These are phyloP conservation scores for Mitragyna speciosa DNA, from an alignment of 257 asterid species.

Conservation along the genomic window DNA sequence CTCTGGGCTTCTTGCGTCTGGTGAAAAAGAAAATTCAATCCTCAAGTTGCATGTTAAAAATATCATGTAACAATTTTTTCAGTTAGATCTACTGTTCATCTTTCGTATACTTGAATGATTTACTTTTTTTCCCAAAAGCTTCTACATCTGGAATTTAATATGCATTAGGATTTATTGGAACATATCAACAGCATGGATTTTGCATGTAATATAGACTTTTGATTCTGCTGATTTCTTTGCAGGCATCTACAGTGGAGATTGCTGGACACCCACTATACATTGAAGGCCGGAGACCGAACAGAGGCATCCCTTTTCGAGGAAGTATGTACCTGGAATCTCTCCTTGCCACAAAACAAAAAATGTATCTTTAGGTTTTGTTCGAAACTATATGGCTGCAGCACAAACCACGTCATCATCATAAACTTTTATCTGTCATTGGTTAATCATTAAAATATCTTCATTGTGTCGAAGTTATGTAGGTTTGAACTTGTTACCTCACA, in stretches of 20 bases:
- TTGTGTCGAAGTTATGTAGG: not conserved
- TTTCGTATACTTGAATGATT: not conserved
- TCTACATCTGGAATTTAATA: not conserved
- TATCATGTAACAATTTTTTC: not conserved
- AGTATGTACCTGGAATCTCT: constrained; percentile 47
- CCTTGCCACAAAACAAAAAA: not conserved
- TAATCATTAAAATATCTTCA: not conserved
- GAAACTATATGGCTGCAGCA: not conserved
- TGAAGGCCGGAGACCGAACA: constrained; percentile 93
- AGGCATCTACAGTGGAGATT: constrained; percentile 84
- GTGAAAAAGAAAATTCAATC: not conserved
- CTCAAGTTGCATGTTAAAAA: not conserved
- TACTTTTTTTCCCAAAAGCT: not conserved
- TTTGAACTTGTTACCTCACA: not conserved
- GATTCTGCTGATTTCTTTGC: constrained; percentile 14
- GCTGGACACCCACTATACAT: constrained; percentile 75
- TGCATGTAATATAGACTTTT: not conserved
- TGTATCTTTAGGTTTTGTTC: not conserved
- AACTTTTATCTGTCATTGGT: not conserved
- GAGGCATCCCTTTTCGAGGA: constrained; percentile 67
- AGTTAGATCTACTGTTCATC: not conserved
- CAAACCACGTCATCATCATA: not conserved
- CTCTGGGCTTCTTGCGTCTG: not conserved
- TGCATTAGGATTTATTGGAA: not conserved
- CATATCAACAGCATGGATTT: not conserved